Base-by-base conservation (phyloP, 805 yeast genomes). In the Schwanniomyces polymorphus region DNA sequence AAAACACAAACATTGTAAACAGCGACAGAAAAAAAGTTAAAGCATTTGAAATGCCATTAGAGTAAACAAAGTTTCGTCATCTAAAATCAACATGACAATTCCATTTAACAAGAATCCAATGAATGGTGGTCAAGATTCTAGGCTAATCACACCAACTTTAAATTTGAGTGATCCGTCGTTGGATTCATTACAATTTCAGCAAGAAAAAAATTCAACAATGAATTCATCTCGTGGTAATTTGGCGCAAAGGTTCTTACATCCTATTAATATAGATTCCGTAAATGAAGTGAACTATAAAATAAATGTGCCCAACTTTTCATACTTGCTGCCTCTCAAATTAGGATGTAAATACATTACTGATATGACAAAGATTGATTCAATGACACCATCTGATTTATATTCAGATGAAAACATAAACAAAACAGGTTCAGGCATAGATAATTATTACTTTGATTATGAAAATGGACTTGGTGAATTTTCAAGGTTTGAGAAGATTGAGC, bases 401-500 rank as follows among this genome's bases (percentile, higher is more conserved):
- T 70, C 73, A 8, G 67, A 80, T 41, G 81, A 82, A 37, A 77
- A 79, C 54, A 80, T 86, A 42, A 83, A 82, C 44, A 71, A 70
- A 50, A 51, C 64, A 17, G 63, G 62, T 29, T 57, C 69, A 2
- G 73, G 72, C 3, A 76, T 85, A 51, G 91, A 88, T 59, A 85
- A 82, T 58, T 88, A 81, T 62, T 82, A 80, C 51, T 80, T 76
- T 53, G 78, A 79, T 46, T 64, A 67, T 41, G 67, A 63, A 9
- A 67, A 69, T 38, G 76, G 79, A 3, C 59, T 75, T 47, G 78
- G 78, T 8, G 72, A 75, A 23, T 85, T 84, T 52, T 78, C 87
- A n/a, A 85, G 96, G 7, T 91, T 90, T 63, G 91, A 84, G 59
- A 84, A 85, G 58, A 74, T 85, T 2, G 77, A 79, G 28, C 82